phyloP scores from a whole-genome alignment of 2,329 filamentous ascomycete genomes.

The Phoma herbarum region DNA sequence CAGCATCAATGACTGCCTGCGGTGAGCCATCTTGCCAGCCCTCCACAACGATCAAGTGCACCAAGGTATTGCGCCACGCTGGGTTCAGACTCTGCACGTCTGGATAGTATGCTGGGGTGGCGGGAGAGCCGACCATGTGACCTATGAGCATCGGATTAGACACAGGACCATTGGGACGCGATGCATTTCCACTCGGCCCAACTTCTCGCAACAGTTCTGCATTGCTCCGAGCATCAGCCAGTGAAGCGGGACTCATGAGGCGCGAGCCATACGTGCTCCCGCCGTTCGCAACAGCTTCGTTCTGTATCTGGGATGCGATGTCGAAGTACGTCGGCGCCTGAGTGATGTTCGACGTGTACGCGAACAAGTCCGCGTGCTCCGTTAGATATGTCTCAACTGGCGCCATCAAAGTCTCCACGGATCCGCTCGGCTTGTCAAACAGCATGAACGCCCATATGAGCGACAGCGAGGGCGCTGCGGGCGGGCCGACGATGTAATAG shows the following conservation, averaged over 20 bases:
- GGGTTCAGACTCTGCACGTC: slow-evolving; percentile 29
- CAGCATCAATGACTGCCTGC: slow-evolving; percentile 17
- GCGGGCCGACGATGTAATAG: slow-evolving; percentile 37
- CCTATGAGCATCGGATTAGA: slow-evolving; percentile 32
- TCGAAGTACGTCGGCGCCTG: slow-evolving; percentile 27
- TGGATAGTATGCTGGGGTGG: slow-evolving; percentile 29
- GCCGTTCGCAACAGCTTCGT: slow-evolving; percentile 35
- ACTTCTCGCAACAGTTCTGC: slow-evolving; percentile 24
- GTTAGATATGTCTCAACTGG: slow-evolving; percentile 31
- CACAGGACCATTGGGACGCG: background rate
- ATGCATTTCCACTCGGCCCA: background rate
- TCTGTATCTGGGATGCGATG: slow-evolving; percentile 6
- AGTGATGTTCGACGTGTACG: slow-evolving; percentile 24
- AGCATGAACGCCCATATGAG: slow-evolving; percentile 33
- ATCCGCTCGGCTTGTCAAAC: slow-evolving; percentile 34
- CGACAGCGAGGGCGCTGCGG: slow-evolving; percentile 22
- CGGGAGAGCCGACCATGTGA: slow-evolving; percentile 33
- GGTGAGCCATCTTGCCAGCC: slow-evolving; percentile 26
- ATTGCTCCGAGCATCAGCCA: slow-evolving; percentile 25
- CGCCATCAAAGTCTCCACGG: slow-evolving; percentile 28
- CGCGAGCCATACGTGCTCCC: slow-evolving; percentile 35
- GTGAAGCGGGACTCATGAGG: slow-evolving; percentile 30
- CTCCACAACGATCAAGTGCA: slow-evolving; percentile 30
- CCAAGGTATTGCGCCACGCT: slow-evolving; percentile 38
- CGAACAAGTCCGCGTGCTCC: slow-evolving; percentile 17